Percentiles rank a stretch among this genome's conserved stretches.
These are phyloP conservation scores for Boletus edulis DNA, from an alignment of 768 basidiomycete genomes.

Conservation along the genomic window DNA sequence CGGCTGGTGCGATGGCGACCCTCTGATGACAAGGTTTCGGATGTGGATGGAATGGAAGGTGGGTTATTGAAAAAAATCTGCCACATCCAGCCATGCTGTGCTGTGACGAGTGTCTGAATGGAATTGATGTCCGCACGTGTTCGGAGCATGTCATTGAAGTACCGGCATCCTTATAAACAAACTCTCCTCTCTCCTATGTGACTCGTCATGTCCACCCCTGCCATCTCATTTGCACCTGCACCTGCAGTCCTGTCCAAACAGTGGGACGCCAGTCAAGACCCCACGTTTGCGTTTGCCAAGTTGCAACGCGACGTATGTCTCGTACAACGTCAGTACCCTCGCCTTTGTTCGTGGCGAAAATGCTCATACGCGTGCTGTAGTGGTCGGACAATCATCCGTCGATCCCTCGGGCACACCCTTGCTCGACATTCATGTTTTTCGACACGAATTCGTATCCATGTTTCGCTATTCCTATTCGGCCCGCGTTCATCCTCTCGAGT, in stretches of 20 bases:
- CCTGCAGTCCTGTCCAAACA: constrained; percentile 15
- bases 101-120: too few species aligned
- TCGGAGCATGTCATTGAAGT: neutral
- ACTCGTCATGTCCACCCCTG: constrained; percentile 8
- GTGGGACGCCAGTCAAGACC: constrained; percentile 5
- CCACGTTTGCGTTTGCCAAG: constrained; percentile 38
- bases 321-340: constrained; percentile 24
- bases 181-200: neutral
- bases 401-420: constrained; percentile 12
- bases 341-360: too few species aligned
- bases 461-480: constrained; percentile 55
- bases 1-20: too few species aligned
- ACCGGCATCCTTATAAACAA: neutral
- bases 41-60: too few species aligned
- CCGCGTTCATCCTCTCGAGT: constrained; percentile 34
- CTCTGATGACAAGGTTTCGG: too few species aligned
- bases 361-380: neutral
- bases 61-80: too few species aligned
- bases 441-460: constrained; percentile 62
- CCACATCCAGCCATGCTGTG: too few species aligned
- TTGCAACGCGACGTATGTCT: constrained; percentile 28
- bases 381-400: constrained; percentile 14
- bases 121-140: neutral
- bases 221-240: constrained; percentile 25
- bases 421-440: constrained; percentile 29